Evolutionary conservation across 202 grass and related monocot species (phyloP).

Genomic region (Carex arenaria): DNA sequence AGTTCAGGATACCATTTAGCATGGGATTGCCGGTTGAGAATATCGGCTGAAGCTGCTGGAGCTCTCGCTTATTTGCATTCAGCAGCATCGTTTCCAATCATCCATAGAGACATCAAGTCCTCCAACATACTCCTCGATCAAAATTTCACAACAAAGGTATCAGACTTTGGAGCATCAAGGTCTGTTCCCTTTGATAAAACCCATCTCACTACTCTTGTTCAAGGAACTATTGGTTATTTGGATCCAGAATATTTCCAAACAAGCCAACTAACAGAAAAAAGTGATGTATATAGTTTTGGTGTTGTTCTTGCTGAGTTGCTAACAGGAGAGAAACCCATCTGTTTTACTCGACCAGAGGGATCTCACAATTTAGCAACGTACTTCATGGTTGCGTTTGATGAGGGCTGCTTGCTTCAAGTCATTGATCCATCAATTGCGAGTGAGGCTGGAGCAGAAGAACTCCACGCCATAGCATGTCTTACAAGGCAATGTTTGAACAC

Average conservation of each 20-base stretch:
- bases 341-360: constrained; percentile 34
- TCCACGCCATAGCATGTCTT: constrained; percentile 30
- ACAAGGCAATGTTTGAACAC: constrained; percentile 42
- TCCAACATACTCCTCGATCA: constrained; percentile 21
- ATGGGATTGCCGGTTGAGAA: too few relatives aligned
- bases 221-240: too few relatives aligned
- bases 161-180: constrained; percentile 37
- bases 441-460: constrained; percentile 40
- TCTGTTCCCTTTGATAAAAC: constrained; percentile 28
- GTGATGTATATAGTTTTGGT: background rate
- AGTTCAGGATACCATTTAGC: too few relatives aligned
- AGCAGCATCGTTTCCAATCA: too few relatives aligned
- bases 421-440: constrained; percentile 30
- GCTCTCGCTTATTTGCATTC: too few relatives aligned
- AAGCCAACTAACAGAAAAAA: too few relatives aligned
- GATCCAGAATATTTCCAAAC: too few relatives aligned
- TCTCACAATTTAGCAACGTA: constrained; percentile 53
- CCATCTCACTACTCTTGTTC: too few relatives aligned
- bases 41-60: too few relatives aligned
- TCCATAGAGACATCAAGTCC: constrained; percentile 35
- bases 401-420: constrained; percentile 32
- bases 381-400: constrained; percentile 29
- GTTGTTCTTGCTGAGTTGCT: constrained; percentile 25
- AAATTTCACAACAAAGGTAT: constrained; percentile 28
- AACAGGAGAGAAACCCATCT: constrained; percentile 38